A percentile compares a stretch with the other conserved stretches of the same genome.
phyloP scores from a whole-genome alignment of 164 flowering plant genomes.

The Stephania japonica region DNA sequence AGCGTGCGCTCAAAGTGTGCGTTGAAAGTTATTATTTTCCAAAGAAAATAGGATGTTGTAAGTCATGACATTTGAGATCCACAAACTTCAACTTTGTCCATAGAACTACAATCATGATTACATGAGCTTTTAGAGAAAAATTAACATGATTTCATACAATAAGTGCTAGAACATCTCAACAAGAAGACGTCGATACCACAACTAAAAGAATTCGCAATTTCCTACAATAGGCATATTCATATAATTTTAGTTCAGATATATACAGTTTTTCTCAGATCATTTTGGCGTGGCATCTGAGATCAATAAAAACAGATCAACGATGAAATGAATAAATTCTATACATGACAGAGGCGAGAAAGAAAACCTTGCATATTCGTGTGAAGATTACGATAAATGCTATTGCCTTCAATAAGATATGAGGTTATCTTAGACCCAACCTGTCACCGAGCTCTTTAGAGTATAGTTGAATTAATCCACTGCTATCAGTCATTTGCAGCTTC shows the following conservation, averaged over 20 bases:
- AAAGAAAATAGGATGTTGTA: no score
- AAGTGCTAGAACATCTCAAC: background rate
- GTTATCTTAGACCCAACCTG: slow-evolving; percentile 27
- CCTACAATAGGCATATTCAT: background rate
- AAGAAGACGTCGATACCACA: background rate
- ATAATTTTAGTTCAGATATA: no score
- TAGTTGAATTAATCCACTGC: slow-evolving; percentile 41
- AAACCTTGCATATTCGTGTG: slow-evolving; percentile 5
- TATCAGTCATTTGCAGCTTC: slow-evolving; percentile 53
- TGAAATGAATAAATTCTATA: background rate
- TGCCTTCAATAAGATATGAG: background rate
- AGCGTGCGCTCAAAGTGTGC: no score
- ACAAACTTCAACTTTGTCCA: background rate
- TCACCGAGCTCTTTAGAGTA: slow-evolving; percentile 38
- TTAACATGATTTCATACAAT: background rate
- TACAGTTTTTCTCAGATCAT: background rate
- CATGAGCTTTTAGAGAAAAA: no score
- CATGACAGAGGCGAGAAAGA: slow-evolving; percentile 1
- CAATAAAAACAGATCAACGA: background rate
- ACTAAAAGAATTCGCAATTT: background rate
- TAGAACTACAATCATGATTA: background rate
- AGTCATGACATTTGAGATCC: background rate
- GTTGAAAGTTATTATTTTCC: no score
- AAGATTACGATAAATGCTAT: background rate
- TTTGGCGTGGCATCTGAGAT: background rate